These are phyloP conservation scores for Backusella australiensis DNA, from an alignment of 192 early-diverging fungal species.

Conservation along the genomic window DNA sequence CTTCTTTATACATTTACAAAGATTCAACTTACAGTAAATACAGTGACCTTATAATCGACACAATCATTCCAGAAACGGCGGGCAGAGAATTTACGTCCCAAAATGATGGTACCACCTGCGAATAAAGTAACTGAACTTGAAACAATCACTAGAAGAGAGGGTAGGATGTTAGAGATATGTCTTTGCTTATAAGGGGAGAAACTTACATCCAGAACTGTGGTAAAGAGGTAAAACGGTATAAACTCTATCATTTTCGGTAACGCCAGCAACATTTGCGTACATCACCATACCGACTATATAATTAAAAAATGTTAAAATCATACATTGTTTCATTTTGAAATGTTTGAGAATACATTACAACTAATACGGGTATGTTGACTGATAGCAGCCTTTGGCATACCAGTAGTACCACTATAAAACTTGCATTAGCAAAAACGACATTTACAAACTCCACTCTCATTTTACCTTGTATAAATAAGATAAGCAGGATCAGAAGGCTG, in stretches of 20 bases:
- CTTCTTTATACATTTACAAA: background rate
- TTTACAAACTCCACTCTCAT: background rate
- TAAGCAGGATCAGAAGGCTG: conserved; percentile 32
- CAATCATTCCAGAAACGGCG: conserved; percentile 53
- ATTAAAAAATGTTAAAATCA: background rate
- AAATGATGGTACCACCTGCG: conserved; percentile 45
- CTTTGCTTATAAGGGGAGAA: background rate
- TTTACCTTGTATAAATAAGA: conserved; percentile 39
- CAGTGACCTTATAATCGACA: conserved; percentile 39
- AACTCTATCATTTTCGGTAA: conserved; percentile 42
- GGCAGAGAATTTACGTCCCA: conserved; percentile 56
- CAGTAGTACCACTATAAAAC: conserved; percentile 58
- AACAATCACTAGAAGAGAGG: conserved; percentile 21
- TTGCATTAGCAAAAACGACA: conserved; percentile 29
- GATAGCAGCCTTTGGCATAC: conserved; percentile 58
- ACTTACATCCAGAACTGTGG: conserved; percentile 57
- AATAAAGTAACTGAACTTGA: conserved; percentile 24
- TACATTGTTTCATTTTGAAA: too few relatives aligned
- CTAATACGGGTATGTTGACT: conserved; percentile 46
- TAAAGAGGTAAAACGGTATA: conserved; percentile 63
- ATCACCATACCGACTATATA: conserved; percentile 26
- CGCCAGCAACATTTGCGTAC: conserved; percentile 15
- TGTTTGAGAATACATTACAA: conserved; percentile 7
- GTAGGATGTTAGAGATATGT: background rate
- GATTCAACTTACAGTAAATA: conserved; percentile 37